These are phyloP conservation scores for Lumnitzera racemosa DNA, from an alignment of 345 rosid genomes.

Conservation along the genomic window DNA sequence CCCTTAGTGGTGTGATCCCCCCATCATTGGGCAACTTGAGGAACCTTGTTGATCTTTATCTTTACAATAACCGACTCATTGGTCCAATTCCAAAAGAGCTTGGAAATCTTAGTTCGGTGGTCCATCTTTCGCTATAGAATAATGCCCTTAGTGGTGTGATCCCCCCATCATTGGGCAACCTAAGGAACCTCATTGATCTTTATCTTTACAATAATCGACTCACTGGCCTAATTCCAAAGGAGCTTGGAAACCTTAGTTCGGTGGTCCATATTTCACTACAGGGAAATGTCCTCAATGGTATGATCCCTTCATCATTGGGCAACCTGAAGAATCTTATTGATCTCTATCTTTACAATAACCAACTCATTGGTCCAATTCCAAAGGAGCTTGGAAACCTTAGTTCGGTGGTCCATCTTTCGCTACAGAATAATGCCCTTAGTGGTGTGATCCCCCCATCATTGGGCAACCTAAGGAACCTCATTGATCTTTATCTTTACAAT, in stretches of 20 bases:
- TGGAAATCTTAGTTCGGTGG: no score
- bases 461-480: not conserved
- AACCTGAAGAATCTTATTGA: constrained; percentile 3
- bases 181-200: no score
- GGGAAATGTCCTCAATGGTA: not conserved
- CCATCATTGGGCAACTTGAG: no score
- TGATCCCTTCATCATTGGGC: constrained; percentile 25
- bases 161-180: not conserved
- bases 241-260: constrained; percentile 1
- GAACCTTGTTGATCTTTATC: no score
- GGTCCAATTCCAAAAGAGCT: no score
- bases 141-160: no score
- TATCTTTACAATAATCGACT: no score
- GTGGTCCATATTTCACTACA: not conserved
- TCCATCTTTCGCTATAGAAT: no score
- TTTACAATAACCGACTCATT: no score
- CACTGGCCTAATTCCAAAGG: no score
- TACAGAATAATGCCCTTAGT: not conserved
- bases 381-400: not conserved
- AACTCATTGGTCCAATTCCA: not conserved
- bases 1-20: no score
- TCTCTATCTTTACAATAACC: no score
- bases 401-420: not conserved
- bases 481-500: not conserved
- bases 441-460: not conserved